These are phyloP conservation scores for Pisolithus microcarpus DNA, from an alignment of 768 basidiomycete genomes.

Conservation along the genomic window DNA sequence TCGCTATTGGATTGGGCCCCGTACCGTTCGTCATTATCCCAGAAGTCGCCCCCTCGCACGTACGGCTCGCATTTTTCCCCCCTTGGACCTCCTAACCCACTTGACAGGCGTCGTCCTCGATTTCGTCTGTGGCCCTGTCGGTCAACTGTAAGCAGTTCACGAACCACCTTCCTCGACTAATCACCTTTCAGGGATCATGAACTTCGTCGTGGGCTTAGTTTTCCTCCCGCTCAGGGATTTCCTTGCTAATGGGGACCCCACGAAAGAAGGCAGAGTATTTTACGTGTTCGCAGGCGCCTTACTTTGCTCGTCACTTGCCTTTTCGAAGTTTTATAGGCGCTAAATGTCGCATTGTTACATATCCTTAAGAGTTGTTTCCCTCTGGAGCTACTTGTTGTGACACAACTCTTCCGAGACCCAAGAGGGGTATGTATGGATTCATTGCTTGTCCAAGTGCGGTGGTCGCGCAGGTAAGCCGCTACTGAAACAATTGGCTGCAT, in stretches of 20 bases:
- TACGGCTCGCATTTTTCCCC: slow-evolving; percentile 29
- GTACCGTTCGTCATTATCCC: slow-evolving; percentile 90
- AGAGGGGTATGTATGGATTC: no score
- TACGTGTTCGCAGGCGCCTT: slow-evolving; percentile 71
- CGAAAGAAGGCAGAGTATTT: slow-evolving; percentile 82
- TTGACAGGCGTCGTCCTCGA: slow-evolving; percentile 65
- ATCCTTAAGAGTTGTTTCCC: no score
- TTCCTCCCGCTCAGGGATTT: slow-evolving; percentile 81
- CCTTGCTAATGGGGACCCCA: slow-evolving; percentile 51
- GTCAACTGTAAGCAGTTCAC: slow-evolving; percentile 49
- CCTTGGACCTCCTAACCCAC: not conserved
- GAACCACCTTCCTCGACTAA: not conserved
- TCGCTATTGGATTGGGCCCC: slow-evolving; percentile 86
- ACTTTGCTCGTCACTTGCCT: slow-evolving; percentile 15
- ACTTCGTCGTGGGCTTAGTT: slow-evolving; percentile 76
- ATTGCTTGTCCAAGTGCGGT: no score
- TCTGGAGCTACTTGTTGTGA: no score
- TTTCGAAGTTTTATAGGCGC: slow-evolving; percentile 21
- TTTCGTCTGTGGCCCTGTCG: slow-evolving; percentile 70
- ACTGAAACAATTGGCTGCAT: no score
- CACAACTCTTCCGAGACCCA: no score
- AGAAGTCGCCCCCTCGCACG: slow-evolving; percentile 78
- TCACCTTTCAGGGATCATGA: slow-evolving; percentile 58
- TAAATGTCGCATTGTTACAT: no score
- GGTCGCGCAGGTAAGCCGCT: no score